Evolutionary conservation across 768 basidiomycete genomes (phyloP).

Genomic region (Boletus sp.): DNA sequence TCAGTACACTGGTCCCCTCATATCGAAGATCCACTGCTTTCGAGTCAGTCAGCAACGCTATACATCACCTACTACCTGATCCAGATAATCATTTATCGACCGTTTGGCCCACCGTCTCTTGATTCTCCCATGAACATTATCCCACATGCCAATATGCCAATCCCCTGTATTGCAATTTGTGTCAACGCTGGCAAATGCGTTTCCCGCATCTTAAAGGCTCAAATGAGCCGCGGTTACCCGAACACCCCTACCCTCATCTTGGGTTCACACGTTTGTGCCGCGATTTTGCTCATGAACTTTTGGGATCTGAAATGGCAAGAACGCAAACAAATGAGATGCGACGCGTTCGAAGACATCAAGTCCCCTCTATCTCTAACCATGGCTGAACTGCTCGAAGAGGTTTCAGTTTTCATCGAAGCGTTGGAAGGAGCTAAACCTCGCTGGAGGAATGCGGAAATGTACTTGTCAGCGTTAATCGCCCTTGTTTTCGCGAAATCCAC

Average conservation of each 20-base stretch:
- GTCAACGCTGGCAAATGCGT: constrained; percentile 59
- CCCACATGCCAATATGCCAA: constrained; percentile 33
- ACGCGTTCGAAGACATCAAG: constrained; percentile 28
- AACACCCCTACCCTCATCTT: constrained; percentile 43
- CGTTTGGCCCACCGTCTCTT: constrained; percentile 52
- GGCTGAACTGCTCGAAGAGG: constrained; percentile 30
- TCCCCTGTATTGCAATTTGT: constrained; percentile 57
- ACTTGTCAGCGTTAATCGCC: constrained; percentile 32
- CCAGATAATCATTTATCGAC: constrained; percentile 67
- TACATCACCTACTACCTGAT: constrained; percentile 57
- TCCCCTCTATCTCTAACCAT: constrained; percentile 28
- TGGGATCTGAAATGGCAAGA: constrained; percentile 56
- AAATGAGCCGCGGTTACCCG: constrained; percentile 43
- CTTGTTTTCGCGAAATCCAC: constrained; percentile 24
- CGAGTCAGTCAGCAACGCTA: constrained; percentile 56
- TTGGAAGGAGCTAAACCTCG: constrained; percentile 26
- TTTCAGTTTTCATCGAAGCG: constrained; percentile 28
- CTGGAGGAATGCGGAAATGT: constrained; percentile 33
- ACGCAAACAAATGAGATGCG: constrained; percentile 27
- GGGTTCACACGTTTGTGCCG: constrained; percentile 48
- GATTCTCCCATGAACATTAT: constrained; percentile 20
- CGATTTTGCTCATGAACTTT: constrained; percentile 50
- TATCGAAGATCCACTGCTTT: constrained; percentile 44
- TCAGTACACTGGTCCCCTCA: constrained; percentile 60
- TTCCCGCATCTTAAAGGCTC: constrained; percentile 54